A percentile compares a stretch with the other conserved stretches of the same genome.
These are phyloP conservation scores for Ustilago bromivora DNA, from an alignment of 1,284 basidiomycete genomes.

Conservation along the genomic window DNA sequence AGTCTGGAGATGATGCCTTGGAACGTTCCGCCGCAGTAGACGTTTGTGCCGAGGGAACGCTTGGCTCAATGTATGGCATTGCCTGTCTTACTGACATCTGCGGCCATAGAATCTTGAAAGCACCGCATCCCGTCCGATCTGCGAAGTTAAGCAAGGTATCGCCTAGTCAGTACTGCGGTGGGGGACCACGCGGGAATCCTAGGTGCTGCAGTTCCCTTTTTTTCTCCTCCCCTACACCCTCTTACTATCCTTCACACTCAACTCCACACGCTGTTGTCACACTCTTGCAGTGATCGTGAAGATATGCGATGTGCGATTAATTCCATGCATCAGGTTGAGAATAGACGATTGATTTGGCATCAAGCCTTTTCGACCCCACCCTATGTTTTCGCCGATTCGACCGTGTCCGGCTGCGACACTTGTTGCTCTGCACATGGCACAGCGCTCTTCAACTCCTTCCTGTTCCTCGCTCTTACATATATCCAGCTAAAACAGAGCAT, in stretches of 20 bases:
- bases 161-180: slow-evolving; percentile 85
- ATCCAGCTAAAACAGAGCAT: slow-evolving; percentile 69
- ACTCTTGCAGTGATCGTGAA: not conserved
- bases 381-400: not conserved
- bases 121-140: slow-evolving; percentile 84
- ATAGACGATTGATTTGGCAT: not conserved
- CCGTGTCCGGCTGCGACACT: slow-evolving; percentile 1
- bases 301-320: not conserved
- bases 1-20: slow-evolving; percentile 79
- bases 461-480: slow-evolving; percentile 43
- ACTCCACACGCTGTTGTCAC: not conserved
- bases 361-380: not conserved
- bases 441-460: slow-evolving; percentile 15
- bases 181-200: slow-evolving; percentile 86
- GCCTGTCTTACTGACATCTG: slow-evolving; percentile 72
- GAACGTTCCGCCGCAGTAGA: slow-evolving; percentile 84
- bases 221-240: not conserved
- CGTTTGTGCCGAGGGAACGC: slow-evolving; percentile 75
- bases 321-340: not conserved
- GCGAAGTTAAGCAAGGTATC: slow-evolving; percentile 83
- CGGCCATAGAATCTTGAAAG: slow-evolving; percentile 83
- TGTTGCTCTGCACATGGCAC: slow-evolving; percentile 5
- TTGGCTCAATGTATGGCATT: not conserved
- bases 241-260: not conserved
- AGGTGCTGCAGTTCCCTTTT: slow-evolving; percentile 78